Evolutionary conservation across 148 eudicot genomes (phyloP), one percentile per base, ranked within the genome.

Genomic region (Amaranthus cruentus): DNA sequence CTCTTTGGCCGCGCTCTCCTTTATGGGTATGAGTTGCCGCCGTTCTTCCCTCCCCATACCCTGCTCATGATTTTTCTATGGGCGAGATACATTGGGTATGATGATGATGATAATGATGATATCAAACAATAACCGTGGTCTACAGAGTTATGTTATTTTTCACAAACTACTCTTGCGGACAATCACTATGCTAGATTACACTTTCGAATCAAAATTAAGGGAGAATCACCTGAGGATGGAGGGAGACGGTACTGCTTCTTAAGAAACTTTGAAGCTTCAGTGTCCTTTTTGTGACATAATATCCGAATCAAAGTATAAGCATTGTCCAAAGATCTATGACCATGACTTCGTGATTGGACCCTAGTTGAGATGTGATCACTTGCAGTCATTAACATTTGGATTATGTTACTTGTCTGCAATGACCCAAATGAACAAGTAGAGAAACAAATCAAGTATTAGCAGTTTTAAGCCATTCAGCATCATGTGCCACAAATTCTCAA

Each of bases 241-340:
- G 98, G 98, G 72, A 93, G 79, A 66, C 79, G 87, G 72, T 91
- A 93, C 8, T 89, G 91, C 76, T 63, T 80, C 74, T 91, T 89
- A 4, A 93, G 75, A 78, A 93, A 93, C 78, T 75, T 83, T 38
- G 95, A 85, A 72, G 98, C 95, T 75, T 91, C 97, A 75, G 67
- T 81, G 66, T 93, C 98, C 78, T 85, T 93, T 83, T 91, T 93
- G 82, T 93, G 98, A 74, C 98, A 93, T 54, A 93, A 81, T 55
- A 93, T 80, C 59, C 98, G 88, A 52, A 93, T 84, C 72, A 91
- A 77, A 42, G 90, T 91, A 77, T 90, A 82, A 62, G 95, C 95
- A 76, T 91, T 90, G 38, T 85, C 87, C 58, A 88, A 72, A 75
- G 75, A 77, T 75, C 92, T 85, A 44, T 70, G 73, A 21, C 86